Evolutionary conservation across 768 basidiomycete genomes (phyloP), one percentile per base, ranked within the genome.

Genomic region (Russula emetica): DNA sequence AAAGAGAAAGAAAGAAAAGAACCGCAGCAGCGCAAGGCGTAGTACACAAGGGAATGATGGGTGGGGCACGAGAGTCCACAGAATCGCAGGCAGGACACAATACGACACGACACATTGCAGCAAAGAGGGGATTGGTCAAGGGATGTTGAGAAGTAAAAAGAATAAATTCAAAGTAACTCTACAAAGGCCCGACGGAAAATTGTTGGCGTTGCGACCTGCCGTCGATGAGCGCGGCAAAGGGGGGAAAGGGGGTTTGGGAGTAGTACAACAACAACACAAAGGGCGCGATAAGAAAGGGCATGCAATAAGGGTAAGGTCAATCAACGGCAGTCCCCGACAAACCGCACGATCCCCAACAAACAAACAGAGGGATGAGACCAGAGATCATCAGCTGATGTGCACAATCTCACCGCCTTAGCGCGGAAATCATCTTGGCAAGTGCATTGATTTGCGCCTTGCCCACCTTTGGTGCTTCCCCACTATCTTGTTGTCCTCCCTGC

Each of bases 361-460:
- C 32, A 34, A 34, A 34, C 8, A 34, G 32, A n/a, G 32, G 32
- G 32, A 34, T 34, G 34, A 38, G 38, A 2, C 38, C 38, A 38
- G n/a, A n/a, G n/a, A n/a, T 20, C 38, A 44, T 34, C 62, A 63
- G 4, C 30, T 53, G 57, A 45, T 36, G n/a, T 47, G 34, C 18
- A n/a, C n/a, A 49, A 16, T 32, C 11, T 59, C 67, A 89, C 71
- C 86, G 86, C 71, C 88, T 81, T 75, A 91, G 75, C 57, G 88
- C 88, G 62, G 86, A 91, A 63, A 94, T 78, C 90, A 95, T 92
- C 85, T 94, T 94, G 62, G 92, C 92, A 70, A 95, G 79, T 47
- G 90, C 83, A 70, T 87, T 86, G 77, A 94, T 94, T 79, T 94
- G 93, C 54, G 88, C 90, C 76, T 87, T 93, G 78, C 92, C 87